Base-by-base conservation (phyloP, 805 yeast species). In the Barnettozyma sp. region DNA sequence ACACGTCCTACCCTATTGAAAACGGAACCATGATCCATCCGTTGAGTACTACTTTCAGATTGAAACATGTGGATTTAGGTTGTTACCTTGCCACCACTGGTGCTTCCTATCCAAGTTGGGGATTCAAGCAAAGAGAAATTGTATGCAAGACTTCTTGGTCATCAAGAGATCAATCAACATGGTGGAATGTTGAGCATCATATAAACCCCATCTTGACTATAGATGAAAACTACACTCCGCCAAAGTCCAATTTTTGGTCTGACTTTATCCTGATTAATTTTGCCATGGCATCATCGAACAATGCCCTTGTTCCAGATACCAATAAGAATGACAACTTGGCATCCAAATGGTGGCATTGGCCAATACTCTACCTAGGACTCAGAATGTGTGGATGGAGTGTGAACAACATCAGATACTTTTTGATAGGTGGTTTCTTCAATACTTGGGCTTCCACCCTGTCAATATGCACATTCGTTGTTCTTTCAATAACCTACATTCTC, bases 201-300 rank as follows among this genome's bases (percentile, higher is more conserved):
- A 61, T 60, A 40, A 82, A 83, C 58, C 66, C 60, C 22, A 58
- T 68, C 27, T 60, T 82, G 46, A 77, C 77, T n/a, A 63, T 66
- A 26, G 76, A 83, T 44, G 58, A 9, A 64, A 65, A 12, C 30
- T 70, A 36, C 36, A 51, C 32, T 23, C 63, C 83, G 46, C 94
- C 94, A 49, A 76, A 68, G 45, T 82, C 92, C 8, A 73, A 68
- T 38, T 82, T 83, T 58, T 71, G 79, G 70, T 73, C 78, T 30
- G 92, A 83, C 56, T 83, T 83, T 48, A 56, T 82, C 26, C 70
- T 78, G 46, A 67, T 81, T 42, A 83, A 83, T 52, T 77, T 79
- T 51, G 92, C 88, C 2, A 83, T 83, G 94, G 83, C 84, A 71
- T 81, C 90, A 6, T 76, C 90, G 9, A 83, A 83, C 56, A 82